Evolutionary conservation across 2,329 filamentous ascomycete genomes (phyloP), one percentile per base, ranked within the genome.

Genomic region (Tolypocladium paradoxum): DNA sequence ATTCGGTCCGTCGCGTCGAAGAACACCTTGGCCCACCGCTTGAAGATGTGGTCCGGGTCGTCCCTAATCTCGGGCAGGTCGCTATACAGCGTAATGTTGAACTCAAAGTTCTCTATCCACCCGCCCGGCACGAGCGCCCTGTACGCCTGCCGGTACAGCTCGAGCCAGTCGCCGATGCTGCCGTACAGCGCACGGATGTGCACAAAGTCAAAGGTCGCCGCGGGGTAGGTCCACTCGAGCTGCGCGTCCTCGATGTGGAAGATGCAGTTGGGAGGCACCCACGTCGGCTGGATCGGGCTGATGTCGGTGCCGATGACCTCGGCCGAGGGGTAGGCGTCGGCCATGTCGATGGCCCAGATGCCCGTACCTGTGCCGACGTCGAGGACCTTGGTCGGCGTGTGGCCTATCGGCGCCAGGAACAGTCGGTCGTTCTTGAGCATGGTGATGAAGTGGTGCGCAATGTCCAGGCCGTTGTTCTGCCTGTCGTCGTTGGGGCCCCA

Each of bases 111-210:
- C 54, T 71, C 65, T n/a, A 71, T 48, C 58, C 65, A 71, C 8
- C 77, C 82, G 11, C 82, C 82, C 0, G 82, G 80, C 49, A 76
- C 76, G 16, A 82, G 70, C 49, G 79, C 74, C 52, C 72, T 70
- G 61, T 68, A 79, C 2, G 76, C 67, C 53, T 77, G 74, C 43
- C 68, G 64, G 53, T 83, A 74, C 5, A 84, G 63, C 12, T 73
- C 68, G 36, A 73, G 71, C 66, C 81, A 84, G 57, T 83, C 79
- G 3, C 70, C 65, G 53, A 84, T 76, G 53, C 75, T 75, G 27
- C 82, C 82, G 4, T 75, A 69, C 57, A 85, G 69, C 59, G 78
- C 72, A 33, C 78, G 76, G 8, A 78, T 76, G 61, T 85, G 83
- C 51, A 86, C 76, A 58, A 76, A 80, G 65, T 85, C 81, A 60